phyloP scores from a whole-genome alignment of 768 basidiomycete genomes.

The Rhodosporidiobolus sp. region DNA sequence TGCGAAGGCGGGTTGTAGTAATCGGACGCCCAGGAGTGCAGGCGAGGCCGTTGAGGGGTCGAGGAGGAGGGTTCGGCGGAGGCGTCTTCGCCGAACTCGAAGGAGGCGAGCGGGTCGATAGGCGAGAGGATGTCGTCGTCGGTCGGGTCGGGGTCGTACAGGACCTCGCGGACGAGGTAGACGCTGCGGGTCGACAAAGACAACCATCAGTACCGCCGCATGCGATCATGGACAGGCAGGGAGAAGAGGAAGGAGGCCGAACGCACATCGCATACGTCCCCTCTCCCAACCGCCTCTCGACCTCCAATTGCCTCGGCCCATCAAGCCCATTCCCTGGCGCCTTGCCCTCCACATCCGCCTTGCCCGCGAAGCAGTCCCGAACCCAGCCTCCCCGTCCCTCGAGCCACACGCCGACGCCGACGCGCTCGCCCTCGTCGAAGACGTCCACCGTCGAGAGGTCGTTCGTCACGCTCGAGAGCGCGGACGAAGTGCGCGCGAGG shows the following conservation, averaged over 20 bases:
- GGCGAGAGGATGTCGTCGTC: constrained; percentile 38
- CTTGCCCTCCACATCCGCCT: constrained; percentile 47
- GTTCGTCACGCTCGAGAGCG: neutral
- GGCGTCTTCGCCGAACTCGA: constrained; percentile 20
- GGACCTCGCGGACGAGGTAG: constrained; percentile 45
- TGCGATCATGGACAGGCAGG: no score
- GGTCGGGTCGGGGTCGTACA: constrained; percentile 38
- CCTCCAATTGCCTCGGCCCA: constrained; percentile 40
- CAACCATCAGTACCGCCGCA: neutral
- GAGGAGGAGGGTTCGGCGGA: neutral
- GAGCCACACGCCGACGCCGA: constrained; percentile 65
- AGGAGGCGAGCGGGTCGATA: constrained; percentile 37
- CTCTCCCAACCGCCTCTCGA: constrained; percentile 41
- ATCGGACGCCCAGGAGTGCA: constrained; percentile 35
- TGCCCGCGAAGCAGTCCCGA: constrained; percentile 76
- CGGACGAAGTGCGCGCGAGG: neutral
- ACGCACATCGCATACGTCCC: constrained; percentile 40
- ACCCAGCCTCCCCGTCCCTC: constrained; percentile 66
- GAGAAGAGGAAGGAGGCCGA: no score
- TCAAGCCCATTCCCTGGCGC: constrained; percentile 34
- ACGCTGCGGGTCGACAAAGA: constrained; percentile 33
- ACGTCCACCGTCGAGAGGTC: constrained; percentile 46
- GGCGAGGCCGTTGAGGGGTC: constrained; percentile 15
- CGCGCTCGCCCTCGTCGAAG: constrained; percentile 67
- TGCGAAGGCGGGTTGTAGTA: constrained; percentile 57